Base-by-base conservation (phyloP, 108 stramenopile genomes). In the Discostella pseudostelligera region DNA sequence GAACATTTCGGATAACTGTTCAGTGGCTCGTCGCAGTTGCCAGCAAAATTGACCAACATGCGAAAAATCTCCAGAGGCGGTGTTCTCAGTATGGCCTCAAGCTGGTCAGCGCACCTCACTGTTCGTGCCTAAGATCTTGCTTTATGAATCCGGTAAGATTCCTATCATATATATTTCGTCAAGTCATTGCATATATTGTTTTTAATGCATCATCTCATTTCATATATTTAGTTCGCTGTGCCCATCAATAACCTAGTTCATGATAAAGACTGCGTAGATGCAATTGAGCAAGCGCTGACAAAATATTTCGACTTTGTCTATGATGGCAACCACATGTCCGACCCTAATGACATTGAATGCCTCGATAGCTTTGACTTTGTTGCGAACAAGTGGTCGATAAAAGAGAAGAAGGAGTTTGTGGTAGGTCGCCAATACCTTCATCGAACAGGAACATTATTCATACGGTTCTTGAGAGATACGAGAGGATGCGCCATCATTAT, bases 11-110 rank as follows among this genome's bases (percentile, higher is more conserved):
- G 42, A 86, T 95, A 8, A 86, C 85, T 37, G 86, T 92, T 44
- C 87, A 91, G 43, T 95, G 94, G 94, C 83, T 95, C 26, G 94
- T 92, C n/a, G 89, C 88, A 25, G 85, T 83, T 32, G 74, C 88
- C 8, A 74, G 74, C 12, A 90, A 92, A 59, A 83, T 95, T 53
- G 91, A 95, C 44, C 69, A 85, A 19, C 90, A 95, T 66, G 74
- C 90, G n/a, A 85, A 90, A 40, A 74, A 85, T 13, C 69, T 94
- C 25, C 87, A 88, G 36, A 74, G 90, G 13, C 78, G 89, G 28
- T 92, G 90, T 46, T 60, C 79, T 20, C 87, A 91, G 61, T 91
- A 82, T 57, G 90, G 87, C n/a, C 78, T 93, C 17, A 81, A 82
- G 13, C 71, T 93, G 16, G 70, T 87, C 36, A 62, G 63, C 36